phyloP scores from a whole-genome alignment of 2,329 filamentous ascomycete genomes.

The Byssoonygena ceratinophila region DNA sequence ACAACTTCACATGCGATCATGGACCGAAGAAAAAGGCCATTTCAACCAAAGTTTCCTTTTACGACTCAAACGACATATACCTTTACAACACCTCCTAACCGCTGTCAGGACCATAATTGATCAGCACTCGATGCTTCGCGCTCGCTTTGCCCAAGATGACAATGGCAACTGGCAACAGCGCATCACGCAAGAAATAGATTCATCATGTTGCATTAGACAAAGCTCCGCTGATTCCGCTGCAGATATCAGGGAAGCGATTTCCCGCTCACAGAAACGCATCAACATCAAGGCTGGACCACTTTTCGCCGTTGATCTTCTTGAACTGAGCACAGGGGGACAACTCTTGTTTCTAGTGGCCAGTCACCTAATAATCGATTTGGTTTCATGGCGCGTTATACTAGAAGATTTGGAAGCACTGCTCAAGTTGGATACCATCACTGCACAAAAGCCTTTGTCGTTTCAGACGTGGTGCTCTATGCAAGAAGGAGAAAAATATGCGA shows the following conservation, averaged over 20 bases:
- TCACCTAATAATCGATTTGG: constrained; percentile 33
- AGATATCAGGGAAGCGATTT: constrained; percentile 15
- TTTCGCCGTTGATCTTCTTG: constrained; percentile 36
- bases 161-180: constrained; percentile 20
- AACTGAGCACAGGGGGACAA: constrained; percentile 22
- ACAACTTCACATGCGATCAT: constrained; percentile 29
- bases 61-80: constrained; percentile 23
- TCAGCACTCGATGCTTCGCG: constrained; percentile 32
- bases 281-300: constrained; percentile 31
- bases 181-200: neutral
- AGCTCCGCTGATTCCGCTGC: neutral
- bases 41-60: constrained; percentile 32
- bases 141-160: constrained; percentile 23
- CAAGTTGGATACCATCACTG: constrained; percentile 19
- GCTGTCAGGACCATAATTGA: constrained; percentile 26
- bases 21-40: constrained; percentile 21
- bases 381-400: constrained; percentile 33
- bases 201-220: neutral
- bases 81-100: constrained; percentile 19
- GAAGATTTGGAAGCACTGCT: constrained; percentile 18
- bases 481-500: neutral
- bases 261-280: constrained; percentile 27
- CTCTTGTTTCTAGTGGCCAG: constrained; percentile 28
- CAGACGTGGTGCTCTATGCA: constrained; percentile 27
- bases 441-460: constrained; percentile 25